Evolutionary conservation across 139 green algal species (phyloP), one percentile per base, ranked within the genome.

Genomic region (Eudorina sp.): DNA sequence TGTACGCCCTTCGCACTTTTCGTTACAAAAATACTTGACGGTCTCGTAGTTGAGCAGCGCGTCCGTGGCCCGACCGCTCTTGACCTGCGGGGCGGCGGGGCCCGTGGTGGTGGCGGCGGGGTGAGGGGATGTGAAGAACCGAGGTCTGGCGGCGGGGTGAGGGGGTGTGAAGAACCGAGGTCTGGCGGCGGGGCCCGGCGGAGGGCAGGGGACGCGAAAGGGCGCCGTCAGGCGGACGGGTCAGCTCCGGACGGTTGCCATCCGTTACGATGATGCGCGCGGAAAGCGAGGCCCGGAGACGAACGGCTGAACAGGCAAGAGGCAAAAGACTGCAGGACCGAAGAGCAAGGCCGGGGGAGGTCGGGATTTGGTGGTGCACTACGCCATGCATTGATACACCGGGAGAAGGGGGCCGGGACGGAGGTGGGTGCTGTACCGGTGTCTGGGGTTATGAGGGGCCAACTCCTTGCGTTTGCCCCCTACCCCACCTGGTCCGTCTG

Each of bases 11-110:
- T 29, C 76, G 23, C 62, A 86, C 80, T 77, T 40, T 86, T 98
- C 96, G 81, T 97, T 97, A 40, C 84, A 95, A 88, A 98, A 98
- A 87, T 96, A 95, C 91, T 96, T 96, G 74, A 95, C 90, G 2
- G 95, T 98, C 84, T 99, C 96, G 66, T 96, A 99, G 91, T 98
- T 98, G 1, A 99, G 94, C 82, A 99, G 92, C 11, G 95, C 94
- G 84, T 99, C 97, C 0, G 96, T 98, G 51, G 94, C 95, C 21
- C 94, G 93, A 0, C 92, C 95, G 34, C 84, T 82, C 72, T 92
- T 93, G 43, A 92, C 94, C 80, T 98, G 76, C 38, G 29, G 11
- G 19, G 23, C 19, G 29, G 46, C 19, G 27, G 38, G 46, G 75
- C 29, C 16, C 29, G 62, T 19, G 62, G 62, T 40, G 62, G 8